Evolutionary conservation across 23 red algal genomes (phyloP).

Genomic region (Gracilariopsis chorda): DNA sequence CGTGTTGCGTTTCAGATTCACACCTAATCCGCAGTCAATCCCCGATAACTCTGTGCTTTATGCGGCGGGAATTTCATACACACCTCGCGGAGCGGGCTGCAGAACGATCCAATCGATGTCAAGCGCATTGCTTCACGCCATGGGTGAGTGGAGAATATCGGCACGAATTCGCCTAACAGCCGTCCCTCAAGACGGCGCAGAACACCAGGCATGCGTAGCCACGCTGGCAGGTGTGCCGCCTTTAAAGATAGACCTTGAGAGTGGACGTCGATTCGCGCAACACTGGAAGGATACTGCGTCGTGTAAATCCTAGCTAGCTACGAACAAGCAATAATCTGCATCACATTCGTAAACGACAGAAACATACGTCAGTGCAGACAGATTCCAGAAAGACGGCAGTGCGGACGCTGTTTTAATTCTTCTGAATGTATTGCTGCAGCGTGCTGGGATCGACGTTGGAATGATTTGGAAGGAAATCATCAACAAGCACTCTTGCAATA

Average conservation of each 20-base stretch:
- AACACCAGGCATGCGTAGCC: constrained; percentile 25
- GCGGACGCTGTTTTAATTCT: too few species aligned
- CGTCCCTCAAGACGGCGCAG: not conserved
- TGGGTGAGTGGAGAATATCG: not conserved
- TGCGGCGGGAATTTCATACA: not conserved
- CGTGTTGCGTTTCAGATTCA: constrained; percentile 39
- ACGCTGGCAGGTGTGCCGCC: constrained; percentile 18
- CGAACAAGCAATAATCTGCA: too few species aligned
- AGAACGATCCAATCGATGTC: not conserved
- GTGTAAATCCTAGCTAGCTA: too few species aligned
- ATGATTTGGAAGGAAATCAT: constrained; percentile 41
- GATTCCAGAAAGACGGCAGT: too few species aligned
- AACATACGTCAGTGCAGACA: too few species aligned
- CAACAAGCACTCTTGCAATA: constrained; percentile 30
- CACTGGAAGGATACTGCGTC: constrained; percentile 22
- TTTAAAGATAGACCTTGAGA: constrained; percentile 19
- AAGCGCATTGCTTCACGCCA: not conserved
- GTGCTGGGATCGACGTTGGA: constrained; percentile 35
- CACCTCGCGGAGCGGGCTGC: not conserved
- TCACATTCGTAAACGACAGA: too few species aligned
- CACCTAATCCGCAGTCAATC: not conserved
- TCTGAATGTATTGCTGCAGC: not conserved
- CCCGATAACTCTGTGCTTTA: not conserved
- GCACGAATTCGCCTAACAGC: constrained; percentile 12
- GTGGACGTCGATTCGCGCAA: not conserved